Evolutionary conservation across 2,329 filamentous ascomycete species (phyloP), one percentile per base, ranked within the genome.

Genomic region (Aspergillus candidus): DNA sequence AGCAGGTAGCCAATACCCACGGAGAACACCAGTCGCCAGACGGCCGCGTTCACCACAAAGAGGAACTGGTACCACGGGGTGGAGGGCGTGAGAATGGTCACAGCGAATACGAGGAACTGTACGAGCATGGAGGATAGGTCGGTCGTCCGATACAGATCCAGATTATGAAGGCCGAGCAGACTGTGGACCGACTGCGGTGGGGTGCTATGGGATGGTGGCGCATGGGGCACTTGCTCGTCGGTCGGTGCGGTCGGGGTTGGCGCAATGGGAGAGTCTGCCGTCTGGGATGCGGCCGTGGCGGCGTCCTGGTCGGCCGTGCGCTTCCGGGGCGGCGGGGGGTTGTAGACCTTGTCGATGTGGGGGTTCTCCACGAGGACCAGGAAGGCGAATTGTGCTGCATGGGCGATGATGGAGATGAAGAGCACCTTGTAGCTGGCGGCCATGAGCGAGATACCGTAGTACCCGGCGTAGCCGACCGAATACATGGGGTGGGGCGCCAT

Each of bases 401-500:
- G 93, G 49, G 91, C 93, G 60, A 94, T 71, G 59, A 98, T 91
- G 44, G 93, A 97, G 66, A 97, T 96, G 75, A 94, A 90, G 39
- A 98, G 78, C 46, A 98, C 91, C 60, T 91, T 89, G 71, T 97
- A 97, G 74, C 93, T 98, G 50, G 91, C 91, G 37, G 89, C 90
- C 84, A 98, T 94, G 72, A 96, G 84, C 48, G 91, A 96, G 62
- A 97, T 96, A 56, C 93, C 93, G 65, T 98, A 98, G 72, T 94
- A 98, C 37, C 93, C 93, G 41, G 88, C 89, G 68, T 98, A 98
- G 32, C 93, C 93, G 59, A 97, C 91, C 43, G 90, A 95, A 71
- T 97, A 97, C 91, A 97, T 97, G 51, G 91, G 91, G 65, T 97
- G 93, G 29, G 93, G 93, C 14, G 93, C 93, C 84, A 98, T 94